Conservation (phyloP, 1,284 basidiomycete genomes). For the Ustilago trichophora region DNA sequence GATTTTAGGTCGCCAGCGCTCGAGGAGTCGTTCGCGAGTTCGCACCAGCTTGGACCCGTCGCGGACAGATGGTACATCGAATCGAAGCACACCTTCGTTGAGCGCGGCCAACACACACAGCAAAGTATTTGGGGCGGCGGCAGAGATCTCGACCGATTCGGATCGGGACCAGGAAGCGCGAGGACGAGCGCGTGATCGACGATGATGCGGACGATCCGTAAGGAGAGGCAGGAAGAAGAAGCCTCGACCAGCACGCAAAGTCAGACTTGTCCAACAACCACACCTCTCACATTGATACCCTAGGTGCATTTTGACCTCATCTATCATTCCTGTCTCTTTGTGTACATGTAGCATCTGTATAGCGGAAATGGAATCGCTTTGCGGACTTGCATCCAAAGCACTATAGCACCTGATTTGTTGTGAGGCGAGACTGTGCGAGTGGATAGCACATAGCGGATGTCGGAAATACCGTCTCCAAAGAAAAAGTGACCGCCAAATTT, state of each 20-base stretch:
- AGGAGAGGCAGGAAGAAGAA: no score
- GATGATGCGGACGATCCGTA: constrained; percentile 6
- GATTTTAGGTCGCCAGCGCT: constrained; percentile 37
- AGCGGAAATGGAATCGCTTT: not conserved
- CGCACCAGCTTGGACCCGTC: not conserved
- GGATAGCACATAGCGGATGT: constrained; percentile 9
- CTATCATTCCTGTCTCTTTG: no score
- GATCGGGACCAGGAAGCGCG: constrained; percentile 21
- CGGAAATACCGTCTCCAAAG: not conserved
- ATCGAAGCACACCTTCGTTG: not conserved
- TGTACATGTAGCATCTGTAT: not conserved
- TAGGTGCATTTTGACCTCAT: not conserved
- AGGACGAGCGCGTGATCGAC: constrained; percentile 31
- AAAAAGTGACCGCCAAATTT: no score
- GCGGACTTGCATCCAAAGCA: no score
- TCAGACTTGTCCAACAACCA: not conserved
- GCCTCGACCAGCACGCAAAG: no score
- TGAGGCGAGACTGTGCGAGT: no score
- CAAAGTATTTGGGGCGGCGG: not conserved
- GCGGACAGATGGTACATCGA: no score
- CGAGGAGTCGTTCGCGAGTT: constrained; percentile 31
- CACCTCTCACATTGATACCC: constrained; percentile 4
- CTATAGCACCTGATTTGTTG: no score
- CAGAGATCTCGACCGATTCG: constrained; percentile 4
- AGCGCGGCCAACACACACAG: not conserved